Conservation (phyloP, 371 early-diverging fungal genomes). For the Apophysomyces elegans region DNA sequence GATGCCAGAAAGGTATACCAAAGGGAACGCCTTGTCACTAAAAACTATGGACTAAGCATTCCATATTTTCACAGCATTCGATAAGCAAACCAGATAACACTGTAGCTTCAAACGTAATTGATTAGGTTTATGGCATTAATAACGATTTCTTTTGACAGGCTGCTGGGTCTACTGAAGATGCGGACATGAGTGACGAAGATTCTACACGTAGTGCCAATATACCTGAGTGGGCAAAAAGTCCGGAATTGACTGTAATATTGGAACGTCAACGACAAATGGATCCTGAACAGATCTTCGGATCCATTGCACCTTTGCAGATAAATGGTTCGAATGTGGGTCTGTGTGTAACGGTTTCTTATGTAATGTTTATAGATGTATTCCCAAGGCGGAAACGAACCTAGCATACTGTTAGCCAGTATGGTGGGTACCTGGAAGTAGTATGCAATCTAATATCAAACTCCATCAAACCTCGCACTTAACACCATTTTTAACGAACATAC, state of each 20-base stretch:
- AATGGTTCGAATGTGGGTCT: not conserved
- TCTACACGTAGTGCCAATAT: not conserved
- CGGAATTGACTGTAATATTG: not conserved
- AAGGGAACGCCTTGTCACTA: no score
- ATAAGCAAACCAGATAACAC: not conserved
- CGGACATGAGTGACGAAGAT: not conserved
- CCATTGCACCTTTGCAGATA: slow-evolving; percentile 15
- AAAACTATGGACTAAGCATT: not conserved
- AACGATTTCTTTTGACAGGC: not conserved
- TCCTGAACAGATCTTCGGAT: slow-evolving; percentile 12
- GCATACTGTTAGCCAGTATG: no score
- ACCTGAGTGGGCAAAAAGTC: slow-evolving; percentile 11
- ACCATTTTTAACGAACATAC: no score
- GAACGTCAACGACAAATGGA: not conserved
- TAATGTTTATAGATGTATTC: slow-evolving; percentile 1
- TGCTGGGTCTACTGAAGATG: not conserved
- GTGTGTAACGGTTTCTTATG: not conserved
- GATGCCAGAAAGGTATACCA: no score
- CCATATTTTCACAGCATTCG: not conserved
- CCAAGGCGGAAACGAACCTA: not conserved
- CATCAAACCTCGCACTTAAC: no score
- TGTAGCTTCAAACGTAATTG: not conserved
- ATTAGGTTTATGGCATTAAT: not conserved
- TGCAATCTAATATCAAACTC: no score
- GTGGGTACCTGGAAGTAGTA: no score